Conservation (phyloP, 352 stramenopile genomes). For the Globisporangium okanoganense region DNA sequence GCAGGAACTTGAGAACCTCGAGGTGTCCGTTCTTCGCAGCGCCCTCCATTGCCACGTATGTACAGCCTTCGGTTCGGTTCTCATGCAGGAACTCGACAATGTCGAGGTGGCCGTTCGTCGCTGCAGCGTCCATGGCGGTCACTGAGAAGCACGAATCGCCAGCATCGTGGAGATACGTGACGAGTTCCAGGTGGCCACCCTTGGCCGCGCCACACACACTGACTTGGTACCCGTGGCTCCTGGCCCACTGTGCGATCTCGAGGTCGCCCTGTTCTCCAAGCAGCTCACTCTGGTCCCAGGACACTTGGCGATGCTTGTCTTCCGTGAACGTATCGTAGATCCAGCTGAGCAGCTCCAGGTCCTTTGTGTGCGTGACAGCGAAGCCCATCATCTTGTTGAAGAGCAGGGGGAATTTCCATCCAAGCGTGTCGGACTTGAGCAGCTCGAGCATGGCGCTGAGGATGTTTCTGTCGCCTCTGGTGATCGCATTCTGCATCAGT, state of each 20-base stretch:
- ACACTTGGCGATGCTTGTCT: neutral
- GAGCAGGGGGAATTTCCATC: no score
- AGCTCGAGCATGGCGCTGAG: no score
- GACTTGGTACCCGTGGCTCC: neutral
- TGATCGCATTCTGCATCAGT: no score
- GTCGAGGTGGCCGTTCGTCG: neutral
- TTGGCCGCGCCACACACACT: neutral
- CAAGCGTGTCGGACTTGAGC: no score
- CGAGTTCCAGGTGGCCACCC: neutral
- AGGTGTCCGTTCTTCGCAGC: neutral
- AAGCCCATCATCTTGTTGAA: neutral
- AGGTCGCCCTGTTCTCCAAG: neutral
- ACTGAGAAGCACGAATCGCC: neutral
- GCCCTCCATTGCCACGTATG: neutral
- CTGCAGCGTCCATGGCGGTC: neutral
- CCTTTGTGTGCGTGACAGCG: neutral
- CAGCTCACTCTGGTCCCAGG: neutral
- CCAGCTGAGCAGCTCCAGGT: conserved; percentile 6
- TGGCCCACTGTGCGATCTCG: neutral
- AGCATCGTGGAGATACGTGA: neutral
- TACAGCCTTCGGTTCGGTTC: neutral
- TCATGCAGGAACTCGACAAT: neutral
- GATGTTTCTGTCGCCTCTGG: no score
- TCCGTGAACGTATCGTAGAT: neutral
- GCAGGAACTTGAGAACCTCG: neutral